Conservation (phyloP, 2,329 filamentous ascomycete species). For the Phyllosticta paracitricarpa region DNA sequence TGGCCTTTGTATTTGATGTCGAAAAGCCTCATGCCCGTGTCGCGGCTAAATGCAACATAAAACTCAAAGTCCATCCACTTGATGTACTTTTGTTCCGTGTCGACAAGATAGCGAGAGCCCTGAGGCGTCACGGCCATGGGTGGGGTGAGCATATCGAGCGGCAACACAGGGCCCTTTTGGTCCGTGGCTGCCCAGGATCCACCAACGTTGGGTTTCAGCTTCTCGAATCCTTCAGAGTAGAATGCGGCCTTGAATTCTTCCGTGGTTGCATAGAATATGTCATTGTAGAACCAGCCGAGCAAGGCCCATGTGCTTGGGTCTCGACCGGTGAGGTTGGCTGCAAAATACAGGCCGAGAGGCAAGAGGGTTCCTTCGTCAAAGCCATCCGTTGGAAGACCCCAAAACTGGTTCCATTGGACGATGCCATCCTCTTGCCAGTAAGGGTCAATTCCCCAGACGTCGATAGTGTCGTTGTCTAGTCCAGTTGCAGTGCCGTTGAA, state of each 20-base stretch:
- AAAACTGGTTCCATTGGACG: constrained; percentile 41
- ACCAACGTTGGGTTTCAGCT: constrained; percentile 38
- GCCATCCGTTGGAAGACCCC: constrained; percentile 27
- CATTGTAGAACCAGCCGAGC: constrained; percentile 45
- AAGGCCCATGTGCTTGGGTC: constrained; percentile 43
- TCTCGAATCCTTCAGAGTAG: constrained; percentile 35
- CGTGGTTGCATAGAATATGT: constrained; percentile 42
- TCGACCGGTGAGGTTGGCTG: constrained; percentile 40
- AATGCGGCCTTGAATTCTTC: constrained; percentile 39
- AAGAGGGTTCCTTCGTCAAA: constrained; percentile 37
- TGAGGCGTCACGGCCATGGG: constrained; percentile 38
- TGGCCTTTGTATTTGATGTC: constrained; percentile 47
- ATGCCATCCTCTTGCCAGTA: constrained; percentile 29
- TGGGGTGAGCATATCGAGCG: constrained; percentile 44
- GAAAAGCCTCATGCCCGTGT: constrained; percentile 41
- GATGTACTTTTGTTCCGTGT: constrained; percentile 35
- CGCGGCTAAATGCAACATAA: constrained; percentile 40
- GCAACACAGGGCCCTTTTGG: constrained; percentile 28
- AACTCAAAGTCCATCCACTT: constrained; percentile 45
- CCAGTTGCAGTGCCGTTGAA: constrained; percentile 33
- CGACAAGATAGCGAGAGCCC: constrained; percentile 34
- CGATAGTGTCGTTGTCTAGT: constrained; percentile 33
- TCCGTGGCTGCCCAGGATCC: constrained; percentile 39
- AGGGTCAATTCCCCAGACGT: constrained; percentile 33
- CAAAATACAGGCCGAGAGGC: constrained; percentile 35